Conservation (phyloP, 768 basidiomycete genomes). For the Lepiota venenata region DNA sequence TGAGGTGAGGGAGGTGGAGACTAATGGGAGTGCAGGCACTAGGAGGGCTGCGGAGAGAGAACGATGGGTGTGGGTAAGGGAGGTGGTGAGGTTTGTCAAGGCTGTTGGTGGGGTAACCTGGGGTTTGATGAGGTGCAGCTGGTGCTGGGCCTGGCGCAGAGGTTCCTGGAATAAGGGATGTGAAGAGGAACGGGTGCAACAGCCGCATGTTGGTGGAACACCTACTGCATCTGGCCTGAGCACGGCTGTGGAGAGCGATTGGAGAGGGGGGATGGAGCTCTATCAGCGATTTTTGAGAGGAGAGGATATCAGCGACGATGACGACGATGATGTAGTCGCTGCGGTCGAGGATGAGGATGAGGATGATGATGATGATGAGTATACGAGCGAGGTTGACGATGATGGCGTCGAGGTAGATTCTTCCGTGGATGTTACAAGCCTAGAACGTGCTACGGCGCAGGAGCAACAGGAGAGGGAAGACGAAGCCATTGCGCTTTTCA, state of each 20-base stretch:
- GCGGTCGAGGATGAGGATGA: constrained; percentile 21
- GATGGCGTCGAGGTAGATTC: constrained; percentile 14
- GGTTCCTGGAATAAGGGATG: constrained; percentile 11
- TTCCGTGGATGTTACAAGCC: not conserved
- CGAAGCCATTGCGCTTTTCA: constrained; percentile 49
- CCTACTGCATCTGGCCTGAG: not conserved
- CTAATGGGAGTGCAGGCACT: constrained; percentile 14
- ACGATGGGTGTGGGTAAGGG: constrained; percentile 21
- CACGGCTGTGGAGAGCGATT: constrained; percentile 16
- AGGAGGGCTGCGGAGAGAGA: constrained; percentile 26
- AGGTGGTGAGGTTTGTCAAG: constrained; percentile 1
- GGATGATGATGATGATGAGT: constrained; percentile 23
- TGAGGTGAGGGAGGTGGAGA: constrained; percentile 6
- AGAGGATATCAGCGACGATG: constrained; percentile 44
- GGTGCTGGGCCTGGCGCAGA: constrained; percentile 9
- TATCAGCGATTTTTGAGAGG: constrained; percentile 62
- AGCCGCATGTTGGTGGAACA: not conserved
- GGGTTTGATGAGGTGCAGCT: constrained; percentile 5
- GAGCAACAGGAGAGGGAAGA: constrained; percentile 18
- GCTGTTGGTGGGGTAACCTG: constrained; percentile 5
- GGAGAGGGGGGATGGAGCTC: constrained; percentile 31
- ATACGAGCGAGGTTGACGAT: constrained; percentile 18
- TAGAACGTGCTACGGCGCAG: constrained; percentile 2
- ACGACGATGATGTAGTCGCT: constrained; percentile 32
- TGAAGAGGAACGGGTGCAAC: constrained; percentile 18